Percentiles rank a stretch among this genome's conserved stretches.
These are phyloP conservation scores for Metarhizium sp. DNA, from an alignment of 2,329 filamentous ascomycete species.

Conservation along the genomic window DNA sequence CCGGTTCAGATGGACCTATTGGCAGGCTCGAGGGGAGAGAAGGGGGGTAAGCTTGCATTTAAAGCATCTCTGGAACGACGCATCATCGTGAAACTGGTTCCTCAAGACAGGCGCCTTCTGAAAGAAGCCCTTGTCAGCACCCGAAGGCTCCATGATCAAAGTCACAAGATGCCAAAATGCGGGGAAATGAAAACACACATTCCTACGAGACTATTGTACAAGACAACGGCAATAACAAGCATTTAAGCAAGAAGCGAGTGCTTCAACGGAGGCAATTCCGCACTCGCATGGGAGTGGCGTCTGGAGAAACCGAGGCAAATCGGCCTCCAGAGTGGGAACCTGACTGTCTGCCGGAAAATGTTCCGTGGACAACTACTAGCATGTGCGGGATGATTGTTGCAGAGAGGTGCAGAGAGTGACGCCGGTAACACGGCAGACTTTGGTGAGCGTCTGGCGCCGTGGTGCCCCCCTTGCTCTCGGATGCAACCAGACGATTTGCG, in stretches of 20 bases:
- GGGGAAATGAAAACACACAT: neutral
- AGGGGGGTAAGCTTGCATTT: conserved; percentile 28
- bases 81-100: conserved; percentile 50
- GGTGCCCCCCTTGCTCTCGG: too few relatives aligned
- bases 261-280: neutral
- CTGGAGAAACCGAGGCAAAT: neutral
- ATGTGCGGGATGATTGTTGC: neutral
- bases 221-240: neutral
- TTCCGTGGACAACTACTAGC: neutral
- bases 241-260: neutral
- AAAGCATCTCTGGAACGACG: conserved; percentile 40
- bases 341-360: neutral
- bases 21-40: too few relatives aligned
- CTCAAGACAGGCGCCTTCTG: conserved; percentile 40
- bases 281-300: neutral
- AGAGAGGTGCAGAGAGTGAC: too few relatives aligned
- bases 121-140: conserved; percentile 44
- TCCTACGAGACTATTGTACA: neutral
- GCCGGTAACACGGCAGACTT: neutral
- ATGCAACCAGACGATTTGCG: too few relatives aligned
- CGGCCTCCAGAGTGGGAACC: neutral
- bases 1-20: too few relatives aligned
- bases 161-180: neutral
- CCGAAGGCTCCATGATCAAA: conserved; percentile 31
- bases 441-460: too few relatives aligned